Evolutionary conservation across 2,329 filamentous ascomycete species (phyloP), one percentile per base, ranked within the genome.

Genomic region (Fusarium sp.): DNA sequence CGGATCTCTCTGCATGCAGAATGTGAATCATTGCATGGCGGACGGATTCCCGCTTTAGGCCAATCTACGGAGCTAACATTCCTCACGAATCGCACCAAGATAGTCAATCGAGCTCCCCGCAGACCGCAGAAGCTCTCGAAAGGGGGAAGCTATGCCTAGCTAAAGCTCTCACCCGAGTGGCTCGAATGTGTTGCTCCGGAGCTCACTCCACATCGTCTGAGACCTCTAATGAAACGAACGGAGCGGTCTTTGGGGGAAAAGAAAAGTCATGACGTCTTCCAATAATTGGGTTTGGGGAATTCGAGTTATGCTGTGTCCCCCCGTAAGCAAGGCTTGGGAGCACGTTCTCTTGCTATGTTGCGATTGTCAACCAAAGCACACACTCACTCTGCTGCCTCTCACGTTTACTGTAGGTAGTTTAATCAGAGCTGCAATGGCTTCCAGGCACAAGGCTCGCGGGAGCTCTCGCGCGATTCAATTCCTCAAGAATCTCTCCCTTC

Each of bases 191-290:
- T 27, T 52, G 36, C 33, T 33, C 47, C 51, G 56, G 27, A 35
- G 13, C 2, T 9, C 29, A 19, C 49, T 46, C 53, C 47, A 41
- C 46, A 27, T 19, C 10, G 17, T 31, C 17, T 9, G 27, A 38
- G 35, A 6, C 13, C 17, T 38, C 6, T 25, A 36, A 25, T 52
- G 48, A 54, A 39, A 62, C 43, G 8, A 41, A 19, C 23, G 23
- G 23, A 11, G 25, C 50, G 35, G 5, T 31, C 29, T 6, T 19
- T 19, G 19, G 19, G 19, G 19, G 19, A 4, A 19, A 14, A 7
- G 4, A 21, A 50, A 25, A 64, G 52, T 64, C 61, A 64, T 64
- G 61, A 64, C 61, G 61, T 64, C 61, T 48, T 64, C 19, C 19
- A 19, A 14, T 43, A 58, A 54, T 56, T 55, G 33, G 25, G n/a